Base-by-base conservation (phyloP, 108 stramenopile genomes). In the Skeletonema marinoi region DNA sequence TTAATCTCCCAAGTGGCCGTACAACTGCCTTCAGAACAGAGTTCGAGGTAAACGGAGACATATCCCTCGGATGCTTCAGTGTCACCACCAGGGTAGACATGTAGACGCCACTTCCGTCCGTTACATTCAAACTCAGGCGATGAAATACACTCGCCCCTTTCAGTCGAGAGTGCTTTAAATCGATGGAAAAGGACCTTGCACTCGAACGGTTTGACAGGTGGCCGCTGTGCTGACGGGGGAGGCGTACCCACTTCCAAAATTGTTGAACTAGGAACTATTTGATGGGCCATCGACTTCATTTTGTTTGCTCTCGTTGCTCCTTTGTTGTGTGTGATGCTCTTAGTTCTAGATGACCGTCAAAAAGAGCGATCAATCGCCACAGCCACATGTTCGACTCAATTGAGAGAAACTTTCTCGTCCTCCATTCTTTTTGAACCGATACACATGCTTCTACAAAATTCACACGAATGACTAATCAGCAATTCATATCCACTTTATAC, bases 401-500 rank as follows among this genome's bases (percentile, higher is more conserved):
- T 21, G 50, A 42, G 50, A 51, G 50, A 51, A 3, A 51, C 50
- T 51, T 51, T 51, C 46, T 51, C 17, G 6, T 51, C 50, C 50
- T 21, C 17, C 13, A 13, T 51, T 51, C 14, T 16, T 46, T 46
- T 46, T 16, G 14, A 25, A 25, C 25, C 46, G 46, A 48, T 48
- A 14, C 46, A 48, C 46, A 48, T 48, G 12, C 13, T 36, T 12
- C 41, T 3, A 46, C 16, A n/a, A 36, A 36, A 46, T 11, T 46
- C 3, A 46, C 14, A n/a, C 4, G 39, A 3, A 11, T 46, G 16
- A 21, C 25, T 29, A 56, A 21, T 56, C 54, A 56, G 54, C 54
- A 56, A 10, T 25, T 56, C 54, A 81, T 64, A 60, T 74, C 80
- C 56, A 25, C 29, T 44, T 88, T 84, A 41, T 68, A 86, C 44